phyloP scores from a whole-genome alignment of 306 rosid genomes.

The Begonia fuchsioides region DNA sequence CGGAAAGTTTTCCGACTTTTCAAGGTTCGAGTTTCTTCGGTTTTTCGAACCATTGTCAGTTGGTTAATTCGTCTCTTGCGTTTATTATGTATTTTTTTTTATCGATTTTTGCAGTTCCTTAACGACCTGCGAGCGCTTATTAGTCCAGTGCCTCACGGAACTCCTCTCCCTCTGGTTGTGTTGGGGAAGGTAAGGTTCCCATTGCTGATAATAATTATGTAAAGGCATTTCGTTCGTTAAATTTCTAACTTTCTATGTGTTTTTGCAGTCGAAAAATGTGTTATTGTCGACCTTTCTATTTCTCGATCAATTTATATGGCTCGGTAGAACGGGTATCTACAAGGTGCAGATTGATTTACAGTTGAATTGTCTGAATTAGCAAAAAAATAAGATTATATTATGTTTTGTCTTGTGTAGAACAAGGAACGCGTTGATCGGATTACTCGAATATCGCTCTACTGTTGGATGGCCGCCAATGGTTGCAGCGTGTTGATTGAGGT shows the following conservation, averaged over 20 bases:
- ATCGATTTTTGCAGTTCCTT: slow-evolving; percentile 56
- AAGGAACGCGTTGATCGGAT: slow-evolving; percentile 63
- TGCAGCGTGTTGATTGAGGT: slow-evolving; percentile 82
- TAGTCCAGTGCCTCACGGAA: slow-evolving; percentile 67
- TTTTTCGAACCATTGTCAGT: neutral
- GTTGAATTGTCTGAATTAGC: no score
- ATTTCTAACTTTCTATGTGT: slow-evolving; percentile 3
- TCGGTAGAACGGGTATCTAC: slow-evolving; percentile 68
- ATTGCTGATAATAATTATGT: neutral
- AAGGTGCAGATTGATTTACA: slow-evolving; percentile 28
- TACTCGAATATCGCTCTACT: slow-evolving; percentile 74
- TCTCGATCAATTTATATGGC: slow-evolving; percentile 97
- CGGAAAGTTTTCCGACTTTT: slow-evolving; percentile 93
- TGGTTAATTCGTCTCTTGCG: neutral
- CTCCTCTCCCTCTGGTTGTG: slow-evolving; percentile 69
- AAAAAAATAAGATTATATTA: neutral
- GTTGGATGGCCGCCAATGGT: slow-evolving; percentile 78
- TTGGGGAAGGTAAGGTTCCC: slow-evolving; percentile 55
- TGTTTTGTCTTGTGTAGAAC: slow-evolving; percentile 27
- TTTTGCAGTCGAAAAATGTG: slow-evolving; percentile 70
- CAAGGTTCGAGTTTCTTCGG: slow-evolving; percentile 38
- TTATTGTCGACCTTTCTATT: slow-evolving; percentile 79
- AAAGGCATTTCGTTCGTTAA: neutral
- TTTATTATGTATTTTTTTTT: slow-evolving; percentile 4
- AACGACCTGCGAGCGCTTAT: slow-evolving; percentile 76